Evolutionary conservation across 306 rosid genomes (phyloP), one percentile per base, ranked within the genome.

Genomic region (Acacia confusa): DNA sequence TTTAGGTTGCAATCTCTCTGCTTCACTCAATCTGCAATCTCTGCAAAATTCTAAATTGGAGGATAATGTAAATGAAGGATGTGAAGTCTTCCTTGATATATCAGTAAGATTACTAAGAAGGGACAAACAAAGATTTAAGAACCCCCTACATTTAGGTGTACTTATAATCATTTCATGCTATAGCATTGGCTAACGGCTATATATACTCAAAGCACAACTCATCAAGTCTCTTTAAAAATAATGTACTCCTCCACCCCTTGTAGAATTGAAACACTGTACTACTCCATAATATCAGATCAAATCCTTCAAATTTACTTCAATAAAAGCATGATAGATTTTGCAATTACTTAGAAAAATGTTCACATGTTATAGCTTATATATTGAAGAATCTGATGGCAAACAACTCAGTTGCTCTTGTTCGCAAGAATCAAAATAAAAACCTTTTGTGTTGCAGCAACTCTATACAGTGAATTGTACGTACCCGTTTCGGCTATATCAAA

Each of bases 41-140:
- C 70, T 61, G 63, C 69, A 72, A 70, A 63, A 50, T 45, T 13
- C 12, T 13, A 44, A n/a, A 16, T 22, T 32, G 27, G 68, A 60
- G 72, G 45, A 47, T 15, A 38, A 71, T 17, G 61, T 25, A 50
- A 27, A 63, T 64, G 40, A 36, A 61, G 75, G 53, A 47, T 38
- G 28, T 45, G 34, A 32, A 43, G 43, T 75, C 71, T 32, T 76
- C 67, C 20, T 48, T 4, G 63, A 36, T 22, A n/a, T 22, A 57
- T 17, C 67, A 67, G 79, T 72, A 78, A 61, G 74, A 65, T 78
- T 77, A 82, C 79, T 68, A 81, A 64, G 80, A 83, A 65, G 72
- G 76, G 86, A 87, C 86, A 68, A 61, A 71, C 24, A 61, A 53
- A 71, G 76, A 72, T 77, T 77, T 58, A n/a, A 2, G 14, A 44